Percentiles rank a stretch among this genome's conserved stretches.
Evolutionary conservation across 768 basidiomycete genomes (phyloP).

Genomic region (Mycena olivaceomarginata): DNA sequence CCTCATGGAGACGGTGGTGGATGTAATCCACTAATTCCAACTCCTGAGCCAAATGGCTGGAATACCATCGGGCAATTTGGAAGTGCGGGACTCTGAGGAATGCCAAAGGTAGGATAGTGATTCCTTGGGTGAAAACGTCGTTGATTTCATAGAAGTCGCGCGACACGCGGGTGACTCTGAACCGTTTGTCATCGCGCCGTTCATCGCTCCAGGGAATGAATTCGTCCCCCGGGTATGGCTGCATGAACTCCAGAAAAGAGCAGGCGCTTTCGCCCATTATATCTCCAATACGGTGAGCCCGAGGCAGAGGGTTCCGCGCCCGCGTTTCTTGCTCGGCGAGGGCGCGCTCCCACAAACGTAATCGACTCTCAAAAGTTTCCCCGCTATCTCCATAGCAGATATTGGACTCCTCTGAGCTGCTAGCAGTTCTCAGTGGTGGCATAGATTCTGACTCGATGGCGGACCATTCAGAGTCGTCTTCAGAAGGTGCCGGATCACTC

Average conservation of each 20-base stretch:
- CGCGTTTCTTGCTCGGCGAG: neutral
- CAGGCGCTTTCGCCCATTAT: neutral
- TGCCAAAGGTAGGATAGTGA: neutral
- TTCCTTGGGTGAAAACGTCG: neutral
- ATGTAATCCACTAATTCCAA: neutral
- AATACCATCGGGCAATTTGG: neutral
- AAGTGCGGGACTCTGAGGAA: neutral
- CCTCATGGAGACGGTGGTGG: neutral
- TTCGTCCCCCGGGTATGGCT: neutral
- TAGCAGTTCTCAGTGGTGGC: too few species aligned
- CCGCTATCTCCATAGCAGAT: neutral
- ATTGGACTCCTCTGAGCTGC: neutral
- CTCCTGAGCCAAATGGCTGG: neutral
- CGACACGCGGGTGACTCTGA: neutral
- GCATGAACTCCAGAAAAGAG: neutral
- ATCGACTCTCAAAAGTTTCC: neutral
- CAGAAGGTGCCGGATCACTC: too few species aligned
- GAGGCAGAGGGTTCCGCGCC: neutral
- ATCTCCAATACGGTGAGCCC: neutral
- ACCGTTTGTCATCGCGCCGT: neutral
- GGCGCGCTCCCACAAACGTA: neutral
- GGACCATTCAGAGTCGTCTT: neutral
- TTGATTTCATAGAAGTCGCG: neutral
- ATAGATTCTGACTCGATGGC: neutral
- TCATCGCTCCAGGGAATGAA: neutral